These are phyloP conservation scores for Quercus lobata DNA, from an alignment of 331 rosid species.

Conservation along the genomic window DNA sequence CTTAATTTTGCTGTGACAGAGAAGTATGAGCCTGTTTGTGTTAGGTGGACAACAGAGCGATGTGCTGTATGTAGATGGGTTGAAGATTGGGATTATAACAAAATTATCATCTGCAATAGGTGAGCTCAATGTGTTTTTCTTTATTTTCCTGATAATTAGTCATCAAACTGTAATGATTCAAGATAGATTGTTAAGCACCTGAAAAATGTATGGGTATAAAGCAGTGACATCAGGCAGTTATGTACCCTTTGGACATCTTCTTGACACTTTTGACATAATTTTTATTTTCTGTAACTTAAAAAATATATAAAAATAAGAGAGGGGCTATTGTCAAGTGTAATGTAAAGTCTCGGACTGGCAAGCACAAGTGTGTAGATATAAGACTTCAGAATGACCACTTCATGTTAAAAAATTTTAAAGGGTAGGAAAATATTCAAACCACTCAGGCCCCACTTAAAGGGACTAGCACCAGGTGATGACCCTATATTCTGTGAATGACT, in stretches of 20 bases:
- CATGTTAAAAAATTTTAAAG: too few relatives aligned
- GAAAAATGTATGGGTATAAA: background rate
- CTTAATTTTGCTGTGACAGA: constrained; percentile 46
- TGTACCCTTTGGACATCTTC: too few relatives aligned
- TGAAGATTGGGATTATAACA: constrained; percentile 99
- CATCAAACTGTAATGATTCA: background rate
- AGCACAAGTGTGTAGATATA: too few relatives aligned
- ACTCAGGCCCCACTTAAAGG: background rate
- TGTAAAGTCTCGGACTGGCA: too few relatives aligned
- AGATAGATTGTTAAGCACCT: background rate
- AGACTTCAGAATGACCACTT: too few relatives aligned
- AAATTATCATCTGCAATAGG: constrained; percentile 98
- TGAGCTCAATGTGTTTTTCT: constrained; percentile 19
- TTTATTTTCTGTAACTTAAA: too few relatives aligned
- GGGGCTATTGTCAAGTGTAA: too few relatives aligned
- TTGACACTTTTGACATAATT: too few relatives aligned
- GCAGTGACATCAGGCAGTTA: too few relatives aligned
- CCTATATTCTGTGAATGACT: background rate
- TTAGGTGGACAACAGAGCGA: constrained; percentile 98
- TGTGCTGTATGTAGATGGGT: constrained; percentile 99
- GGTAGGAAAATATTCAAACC: background rate
- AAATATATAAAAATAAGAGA: too few relatives aligned
- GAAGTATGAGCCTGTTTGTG: constrained; percentile 88
- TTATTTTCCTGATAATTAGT: constrained; percentile 7
- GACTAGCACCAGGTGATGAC: background rate